A percentile compares a stretch with the other conserved stretches of the same genome.
Evolutionary conservation across 1,284 basidiomycete species (phyloP).

Genomic region (Lentinus polychrous): DNA sequence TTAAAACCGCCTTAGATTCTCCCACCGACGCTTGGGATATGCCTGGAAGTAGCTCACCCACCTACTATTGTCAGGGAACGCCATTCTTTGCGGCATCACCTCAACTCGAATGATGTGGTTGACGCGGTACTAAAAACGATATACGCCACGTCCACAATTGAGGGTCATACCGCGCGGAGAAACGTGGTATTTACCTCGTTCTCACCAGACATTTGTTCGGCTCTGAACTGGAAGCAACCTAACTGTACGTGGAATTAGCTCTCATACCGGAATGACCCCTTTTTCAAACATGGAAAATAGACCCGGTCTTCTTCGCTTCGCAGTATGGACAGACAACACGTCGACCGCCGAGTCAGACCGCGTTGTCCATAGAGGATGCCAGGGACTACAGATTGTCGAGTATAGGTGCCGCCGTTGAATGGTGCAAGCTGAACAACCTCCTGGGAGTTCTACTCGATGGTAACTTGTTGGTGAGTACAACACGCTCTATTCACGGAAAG

Average conservation of each 20-base stretch:
- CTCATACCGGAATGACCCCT: neutral
- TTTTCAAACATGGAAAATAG: slow-evolving; percentile 31
- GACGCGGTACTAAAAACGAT: slow-evolving; percentile 79
- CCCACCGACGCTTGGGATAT: slow-evolving; percentile 68
- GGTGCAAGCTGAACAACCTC: slow-evolving; percentile 90
- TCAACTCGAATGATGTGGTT: slow-evolving; percentile 76
- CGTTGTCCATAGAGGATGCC: slow-evolving; percentile 38
- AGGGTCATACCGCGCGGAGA: slow-evolving; percentile 47
- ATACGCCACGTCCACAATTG: slow-evolving; percentile 58
- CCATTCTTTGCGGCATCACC: slow-evolving; percentile 40
- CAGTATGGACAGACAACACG: slow-evolving; percentile 67
- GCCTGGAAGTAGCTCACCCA: slow-evolving; percentile 75
- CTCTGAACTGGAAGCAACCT: slow-evolving; percentile 98
- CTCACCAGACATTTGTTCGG: slow-evolving; percentile 80
- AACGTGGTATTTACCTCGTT: slow-evolving; percentile 87
- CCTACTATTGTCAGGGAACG: slow-evolving; percentile 36
- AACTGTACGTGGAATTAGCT: slow-evolving; percentile 61
- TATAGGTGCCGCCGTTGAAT: slow-evolving; percentile 88
- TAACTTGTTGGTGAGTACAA: slow-evolving; percentile 66
- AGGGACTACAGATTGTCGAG: slow-evolving; percentile 57
- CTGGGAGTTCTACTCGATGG: slow-evolving; percentile 90
- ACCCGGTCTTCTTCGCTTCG: slow-evolving; percentile 93
- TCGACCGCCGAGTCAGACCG: slow-evolving; percentile 33
- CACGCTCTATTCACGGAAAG: neutral
- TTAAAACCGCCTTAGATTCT: slow-evolving; percentile 46